These are phyloP conservation scores for Mytilinidion resinicola DNA, from an alignment of 495 filamentous ascomycete species.

Conservation along the genomic window DNA sequence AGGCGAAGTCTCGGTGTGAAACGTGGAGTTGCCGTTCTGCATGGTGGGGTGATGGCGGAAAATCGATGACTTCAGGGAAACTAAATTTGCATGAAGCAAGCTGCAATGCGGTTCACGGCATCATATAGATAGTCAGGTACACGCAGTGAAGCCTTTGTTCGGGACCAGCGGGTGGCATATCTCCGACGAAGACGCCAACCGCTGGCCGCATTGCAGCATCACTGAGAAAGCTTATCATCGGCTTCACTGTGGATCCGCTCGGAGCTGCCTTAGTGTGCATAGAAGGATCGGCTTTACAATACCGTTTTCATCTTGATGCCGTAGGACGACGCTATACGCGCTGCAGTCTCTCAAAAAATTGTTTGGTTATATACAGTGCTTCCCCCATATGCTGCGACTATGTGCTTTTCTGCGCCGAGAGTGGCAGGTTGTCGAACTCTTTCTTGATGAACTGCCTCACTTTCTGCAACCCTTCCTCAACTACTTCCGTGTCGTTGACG, in stretches of 20 bases:
- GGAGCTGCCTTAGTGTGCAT: too few species aligned
- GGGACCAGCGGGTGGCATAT: too few species aligned
- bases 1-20: constrained; percentile 30
- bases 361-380: too few species aligned
- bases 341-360: too few species aligned
- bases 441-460: constrained; percentile 58
- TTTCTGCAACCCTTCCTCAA: constrained; percentile 59
- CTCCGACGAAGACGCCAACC: too few species aligned
- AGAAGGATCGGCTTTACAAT: too few species aligned
- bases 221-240: too few species aligned
- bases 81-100: background rate
- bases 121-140: background rate
- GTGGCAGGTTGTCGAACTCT: constrained; percentile 47
- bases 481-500: constrained; percentile 62
- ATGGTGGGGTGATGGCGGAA: constrained; percentile 2
- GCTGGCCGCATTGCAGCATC: too few species aligned
- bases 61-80: background rate
- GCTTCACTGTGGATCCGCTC: too few species aligned
- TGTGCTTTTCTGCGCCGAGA: background rate
- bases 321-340: too few species aligned
- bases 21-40: background rate
- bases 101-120: background rate
- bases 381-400: too few species aligned
- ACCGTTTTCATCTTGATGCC: too few species aligned
- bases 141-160: background rate